These are phyloP conservation scores for Cryptosporidium baileyi DNA, from an alignment of 169 alveolate genomes.

Conservation along the genomic window DNA sequence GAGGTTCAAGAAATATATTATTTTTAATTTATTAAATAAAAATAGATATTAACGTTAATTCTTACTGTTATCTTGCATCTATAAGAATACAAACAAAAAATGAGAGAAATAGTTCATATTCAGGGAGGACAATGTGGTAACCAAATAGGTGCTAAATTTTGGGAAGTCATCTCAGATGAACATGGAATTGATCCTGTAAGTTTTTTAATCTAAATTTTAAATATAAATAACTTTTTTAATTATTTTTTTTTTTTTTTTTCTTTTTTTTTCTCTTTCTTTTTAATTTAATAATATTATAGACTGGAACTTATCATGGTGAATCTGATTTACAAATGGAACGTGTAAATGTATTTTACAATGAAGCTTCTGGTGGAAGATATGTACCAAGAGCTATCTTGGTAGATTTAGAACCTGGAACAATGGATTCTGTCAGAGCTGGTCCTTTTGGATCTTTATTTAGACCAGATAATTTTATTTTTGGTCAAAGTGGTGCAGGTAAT, in stretches of 20 bases:
- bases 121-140: conserved; percentile 99
- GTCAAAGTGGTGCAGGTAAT: conserved; percentile 99
- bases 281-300: conserved; percentile 75
- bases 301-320: conserved; percentile 97
- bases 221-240: neutral
- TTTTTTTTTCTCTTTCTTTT: neutral
- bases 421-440: conserved; percentile 99
- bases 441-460: conserved; percentile 96
- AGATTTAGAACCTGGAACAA: conserved; percentile 99
- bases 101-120: conserved; percentile 98
- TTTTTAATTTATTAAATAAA: too few relatives aligned
- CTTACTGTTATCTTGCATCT: too few relatives aligned
- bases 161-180: conserved; percentile 99
- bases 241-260: neutral
- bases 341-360: conserved; percentile 94
- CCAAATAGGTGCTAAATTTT: conserved; percentile 99
- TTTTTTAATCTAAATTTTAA: too few relatives aligned
- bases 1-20: too few relatives aligned
- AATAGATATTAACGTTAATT: too few relatives aligned
- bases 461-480: conserved; percentile 98
- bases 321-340: conserved; percentile 95
- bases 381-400: conserved; percentile 98
- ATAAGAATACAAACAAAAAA: conserved; percentile 24
- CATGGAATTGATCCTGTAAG: conserved; percentile 98
- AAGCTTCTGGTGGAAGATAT: conserved; percentile 97